Base-by-base conservation (phyloP, 495 filamentous ascomycete species). In the Penicillium waksmanii region DNA sequence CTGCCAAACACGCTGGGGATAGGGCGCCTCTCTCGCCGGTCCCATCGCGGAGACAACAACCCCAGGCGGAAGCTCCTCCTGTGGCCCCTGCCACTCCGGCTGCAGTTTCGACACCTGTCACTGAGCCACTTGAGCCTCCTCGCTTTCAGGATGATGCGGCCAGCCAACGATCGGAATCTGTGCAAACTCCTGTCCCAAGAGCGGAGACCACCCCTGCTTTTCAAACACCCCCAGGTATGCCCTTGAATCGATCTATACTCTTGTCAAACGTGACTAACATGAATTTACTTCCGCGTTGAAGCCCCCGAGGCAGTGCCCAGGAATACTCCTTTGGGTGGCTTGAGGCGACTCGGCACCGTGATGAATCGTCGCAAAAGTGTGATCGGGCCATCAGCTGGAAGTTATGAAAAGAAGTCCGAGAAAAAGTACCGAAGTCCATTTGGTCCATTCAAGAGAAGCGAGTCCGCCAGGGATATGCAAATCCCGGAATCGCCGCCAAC, bases 341-440 rank as follows among this genome's bases (percentile, higher is more conserved):
- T 91, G 12, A 86, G 87, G 65, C 83, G 89, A 53, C 80, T 94
- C 40, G 90, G 90, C 7, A 94, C 90, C n/a, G 90, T 94, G 70
- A 84, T 94, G 65, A 86, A 86, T 44, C 77, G 88, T 12, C 77
- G 88, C 60, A 79, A 79, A 66, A 80, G 80, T 43, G 65, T 80
- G 43, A 75, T 77, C 12, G 61, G 71, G 35, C 71, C 75, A 19
- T 71, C 75, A 35, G 66, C 67, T 15, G 63, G 65, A 52, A 60
- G 58, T 18, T 70, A 74, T 53, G 77, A 80, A 17, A 56, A 57
- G 43, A 71, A 71, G 51, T 65, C 80, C 46, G 82, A 85, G 7
- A 85, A 84, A 63, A 81, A 80, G 56, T 63, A 67, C 42, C 75
- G 76, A 18, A 73, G 72, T 49, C 75, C 76, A 19, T 83, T 86